Evolutionary conservation across 2,329 filamentous ascomycete genomes (phyloP).

Genomic region (Purpureocillium lavendulum): DNA sequence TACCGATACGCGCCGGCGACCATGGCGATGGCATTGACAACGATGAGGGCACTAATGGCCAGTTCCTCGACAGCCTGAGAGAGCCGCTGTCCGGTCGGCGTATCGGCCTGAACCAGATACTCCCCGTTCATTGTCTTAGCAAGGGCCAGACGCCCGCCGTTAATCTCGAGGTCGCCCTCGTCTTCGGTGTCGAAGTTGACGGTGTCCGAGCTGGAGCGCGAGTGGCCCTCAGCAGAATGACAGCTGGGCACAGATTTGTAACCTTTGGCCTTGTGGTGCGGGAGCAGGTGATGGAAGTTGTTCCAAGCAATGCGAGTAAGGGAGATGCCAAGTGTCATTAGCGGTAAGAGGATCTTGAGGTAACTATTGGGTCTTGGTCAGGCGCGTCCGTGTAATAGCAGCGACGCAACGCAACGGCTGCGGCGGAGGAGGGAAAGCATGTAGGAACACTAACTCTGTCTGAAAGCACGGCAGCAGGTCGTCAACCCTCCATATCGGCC

Average conservation of each 20-base stretch:
- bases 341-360: constrained; percentile 65
- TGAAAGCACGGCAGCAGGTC: constrained; percentile 58
- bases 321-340: constrained; percentile 63
- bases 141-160: constrained; percentile 47
- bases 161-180: constrained; percentile 46
- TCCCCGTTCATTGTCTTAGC: constrained; percentile 53
- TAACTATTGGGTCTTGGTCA: constrained; percentile 16
- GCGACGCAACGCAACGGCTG: constrained; percentile 4
- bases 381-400: not conserved
- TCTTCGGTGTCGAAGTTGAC: constrained; percentile 51
- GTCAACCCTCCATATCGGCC: constrained; percentile 54
- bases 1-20: constrained; percentile 49
- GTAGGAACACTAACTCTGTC: constrained; percentile 51
- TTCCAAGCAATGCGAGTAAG: constrained; percentile 56
- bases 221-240: constrained; percentile 33
- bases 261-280: constrained; percentile 39
- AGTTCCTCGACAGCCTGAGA: constrained; percentile 67
- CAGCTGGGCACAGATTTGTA: constrained; percentile 49
- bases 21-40: constrained; percentile 58
- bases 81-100: constrained; percentile 63
- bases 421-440: not conserved
- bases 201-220: constrained; percentile 39
- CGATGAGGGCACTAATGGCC: constrained; percentile 63
- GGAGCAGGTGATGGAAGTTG: constrained; percentile 42
- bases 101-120: constrained; percentile 64